These are phyloP conservation scores for Chaetomiaceae sp. DNA, from an alignment of 2,329 filamentous ascomycete species.

Conservation along the genomic window DNA sequence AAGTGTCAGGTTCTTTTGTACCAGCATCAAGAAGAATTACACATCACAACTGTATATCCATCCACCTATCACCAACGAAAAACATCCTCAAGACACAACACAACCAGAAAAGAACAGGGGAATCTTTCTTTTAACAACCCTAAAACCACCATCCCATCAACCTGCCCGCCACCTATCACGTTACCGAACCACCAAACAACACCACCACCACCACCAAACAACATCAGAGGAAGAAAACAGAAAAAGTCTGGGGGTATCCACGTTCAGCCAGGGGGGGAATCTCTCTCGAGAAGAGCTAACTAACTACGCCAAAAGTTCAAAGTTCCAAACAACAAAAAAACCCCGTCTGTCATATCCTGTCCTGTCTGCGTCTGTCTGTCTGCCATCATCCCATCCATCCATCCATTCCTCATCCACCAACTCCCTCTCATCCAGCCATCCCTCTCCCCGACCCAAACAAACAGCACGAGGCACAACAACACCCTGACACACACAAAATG, in stretches of 20 bases:
- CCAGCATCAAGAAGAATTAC: too few species aligned
- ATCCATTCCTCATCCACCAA: too few species aligned
- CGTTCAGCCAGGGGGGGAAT: neutral
- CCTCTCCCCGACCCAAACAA: too few species aligned
- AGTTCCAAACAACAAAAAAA: neutral
- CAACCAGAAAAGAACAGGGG: neutral
- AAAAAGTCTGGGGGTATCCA: conserved; percentile 10
- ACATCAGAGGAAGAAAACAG: neutral
- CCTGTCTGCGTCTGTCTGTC: too few species aligned
- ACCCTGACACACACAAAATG: too few species aligned
- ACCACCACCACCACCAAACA: neutral
- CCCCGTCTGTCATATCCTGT: neutral
- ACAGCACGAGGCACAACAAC: too few species aligned
- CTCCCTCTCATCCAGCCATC: too few species aligned
- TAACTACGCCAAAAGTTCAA: too few species aligned
- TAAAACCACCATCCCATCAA: neutral
- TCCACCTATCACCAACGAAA: neutral
- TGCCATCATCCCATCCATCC: too few species aligned
- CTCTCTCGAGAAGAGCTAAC: too few species aligned
- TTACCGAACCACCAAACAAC: neutral
- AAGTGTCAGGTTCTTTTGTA: too few species aligned
- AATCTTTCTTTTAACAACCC: neutral
- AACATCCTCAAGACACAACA: neutral
- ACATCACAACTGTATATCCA: neutral
- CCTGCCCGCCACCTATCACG: too few species aligned